phyloP scores from a whole-genome alignment of 345 rosid genomes.

The Citrus australasica region DNA sequence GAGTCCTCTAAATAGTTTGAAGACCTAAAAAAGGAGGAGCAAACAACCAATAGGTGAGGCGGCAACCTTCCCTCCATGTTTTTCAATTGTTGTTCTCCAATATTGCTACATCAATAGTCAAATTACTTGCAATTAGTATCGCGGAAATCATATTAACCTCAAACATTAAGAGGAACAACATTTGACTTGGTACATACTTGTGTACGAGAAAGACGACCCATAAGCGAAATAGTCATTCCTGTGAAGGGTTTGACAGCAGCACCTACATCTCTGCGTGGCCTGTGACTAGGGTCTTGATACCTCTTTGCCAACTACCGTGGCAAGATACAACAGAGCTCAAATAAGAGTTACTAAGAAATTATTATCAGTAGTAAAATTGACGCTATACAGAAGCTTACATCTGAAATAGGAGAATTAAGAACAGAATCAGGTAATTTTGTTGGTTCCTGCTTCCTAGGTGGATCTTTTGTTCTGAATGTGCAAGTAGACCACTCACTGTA shows the following conservation, averaged over 20 bases:
- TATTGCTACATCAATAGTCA: constrained; percentile 42
- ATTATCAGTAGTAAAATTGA: not conserved
- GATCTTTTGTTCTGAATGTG: constrained; percentile 49
- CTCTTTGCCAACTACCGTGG: constrained; percentile 53
- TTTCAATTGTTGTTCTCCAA: constrained; percentile 60
- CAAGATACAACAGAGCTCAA: not conserved
- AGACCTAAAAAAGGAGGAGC: not conserved
- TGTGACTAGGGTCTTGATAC: constrained; percentile 46
- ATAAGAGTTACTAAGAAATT: not conserved
- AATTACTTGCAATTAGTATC: not conserved
- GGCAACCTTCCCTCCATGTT: constrained; percentile 58
- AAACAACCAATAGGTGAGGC: constrained; percentile 45
- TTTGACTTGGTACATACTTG: constrained; percentile 36
- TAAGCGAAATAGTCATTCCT: constrained; percentile 64
- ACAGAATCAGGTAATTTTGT: constrained; percentile 50
- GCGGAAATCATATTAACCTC: not conserved
- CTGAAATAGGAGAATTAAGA: constrained; percentile 45
- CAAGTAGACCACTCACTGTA: constrained; percentile 87
- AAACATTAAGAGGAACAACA: not conserved
- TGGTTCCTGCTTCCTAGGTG: constrained; percentile 57
- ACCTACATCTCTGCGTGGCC: constrained; percentile 42
- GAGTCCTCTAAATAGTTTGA: not conserved
- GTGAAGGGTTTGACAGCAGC: constrained; percentile 50
- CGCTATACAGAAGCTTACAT: constrained; percentile 25
- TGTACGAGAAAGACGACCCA: constrained; percentile 64